A percentile compares a stretch with the other conserved stretches of the same genome.
Evolutionary conservation across 108 stramenopile species (phyloP).

Genomic region (Cyclotella choctawhatcheeana): DNA sequence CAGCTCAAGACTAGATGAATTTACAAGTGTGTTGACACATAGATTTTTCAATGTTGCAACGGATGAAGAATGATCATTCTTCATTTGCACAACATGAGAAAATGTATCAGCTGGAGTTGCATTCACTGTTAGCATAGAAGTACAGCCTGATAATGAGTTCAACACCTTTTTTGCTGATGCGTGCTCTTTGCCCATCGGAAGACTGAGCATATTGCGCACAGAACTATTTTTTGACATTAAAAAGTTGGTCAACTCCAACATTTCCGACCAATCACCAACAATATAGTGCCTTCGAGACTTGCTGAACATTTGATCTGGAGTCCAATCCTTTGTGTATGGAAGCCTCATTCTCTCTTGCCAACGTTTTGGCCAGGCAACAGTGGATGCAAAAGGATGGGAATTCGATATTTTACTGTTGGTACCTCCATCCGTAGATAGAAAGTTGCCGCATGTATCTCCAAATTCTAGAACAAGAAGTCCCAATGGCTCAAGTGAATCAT

Average conservation of each 20-base stretch:
- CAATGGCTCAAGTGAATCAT: background rate
- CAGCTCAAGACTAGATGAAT: background rate
- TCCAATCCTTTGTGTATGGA: background rate
- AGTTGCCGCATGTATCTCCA: conserved; percentile 7
- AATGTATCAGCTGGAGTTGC: background rate
- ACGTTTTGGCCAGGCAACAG: background rate
- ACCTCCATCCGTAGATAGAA: background rate
- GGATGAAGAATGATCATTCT: background rate
- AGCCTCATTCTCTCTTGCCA: conserved; percentile 4
- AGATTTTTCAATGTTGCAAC: background rate
- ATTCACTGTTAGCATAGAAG: background rate
- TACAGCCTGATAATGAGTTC: background rate
- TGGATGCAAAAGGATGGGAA: background rate
- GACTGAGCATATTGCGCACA: conserved; percentile 1
- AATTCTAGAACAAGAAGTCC: background rate
- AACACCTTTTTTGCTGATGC: background rate
- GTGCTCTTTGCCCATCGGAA: background rate
- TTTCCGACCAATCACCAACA: conserved; percentile 4
- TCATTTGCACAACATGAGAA: background rate
- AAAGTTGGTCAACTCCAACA: conserved; percentile 5
- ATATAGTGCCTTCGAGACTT: conserved; percentile 12
- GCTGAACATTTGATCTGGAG: background rate
- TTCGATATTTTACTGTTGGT: background rate
- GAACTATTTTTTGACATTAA: background rate
- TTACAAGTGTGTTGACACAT: background rate